Conservation (phyloP, 305 asterid genomes). For the Solanum chacoense region DNA sequence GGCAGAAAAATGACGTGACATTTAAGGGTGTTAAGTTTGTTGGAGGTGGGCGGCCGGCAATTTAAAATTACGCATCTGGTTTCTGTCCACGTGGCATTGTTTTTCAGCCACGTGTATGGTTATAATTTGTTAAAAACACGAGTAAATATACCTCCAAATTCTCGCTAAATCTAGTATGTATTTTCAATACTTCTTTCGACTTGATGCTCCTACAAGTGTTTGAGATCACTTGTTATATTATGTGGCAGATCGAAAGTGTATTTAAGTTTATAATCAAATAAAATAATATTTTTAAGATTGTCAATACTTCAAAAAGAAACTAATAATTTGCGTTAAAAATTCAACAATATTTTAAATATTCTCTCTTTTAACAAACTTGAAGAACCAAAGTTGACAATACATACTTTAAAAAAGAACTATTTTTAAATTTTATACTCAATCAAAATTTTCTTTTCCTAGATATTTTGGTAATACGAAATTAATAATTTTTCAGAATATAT, state of each 20-base stretch:
- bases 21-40: neutral
- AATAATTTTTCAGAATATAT: neutral
- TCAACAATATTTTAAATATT: too few species aligned
- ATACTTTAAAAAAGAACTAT: neutral
- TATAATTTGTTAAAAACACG: neutral
- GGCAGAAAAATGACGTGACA: neutral
- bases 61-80: neutral
- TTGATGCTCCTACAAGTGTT: rapidly evolving
- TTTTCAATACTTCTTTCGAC: too few species aligned
- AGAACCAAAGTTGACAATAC: neutral
- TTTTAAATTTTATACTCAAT: neutral
- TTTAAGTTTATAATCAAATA: too few species aligned
- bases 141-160: too few species aligned
- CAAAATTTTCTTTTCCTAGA: neutral
- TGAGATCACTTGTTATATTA: too few species aligned
- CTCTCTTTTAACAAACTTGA: neutral
- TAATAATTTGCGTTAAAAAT: too few species aligned
- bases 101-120: neutral
- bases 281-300: rapidly evolving
- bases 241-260: rapidly evolving
- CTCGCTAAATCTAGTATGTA: too few species aligned
- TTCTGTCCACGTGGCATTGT: neutral
- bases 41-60: neutral
- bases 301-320: neutral
- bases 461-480: neutral